Conservation (phyloP, 2,329 filamentous ascomycete genomes). For the Escovopsis weberi region DNA sequence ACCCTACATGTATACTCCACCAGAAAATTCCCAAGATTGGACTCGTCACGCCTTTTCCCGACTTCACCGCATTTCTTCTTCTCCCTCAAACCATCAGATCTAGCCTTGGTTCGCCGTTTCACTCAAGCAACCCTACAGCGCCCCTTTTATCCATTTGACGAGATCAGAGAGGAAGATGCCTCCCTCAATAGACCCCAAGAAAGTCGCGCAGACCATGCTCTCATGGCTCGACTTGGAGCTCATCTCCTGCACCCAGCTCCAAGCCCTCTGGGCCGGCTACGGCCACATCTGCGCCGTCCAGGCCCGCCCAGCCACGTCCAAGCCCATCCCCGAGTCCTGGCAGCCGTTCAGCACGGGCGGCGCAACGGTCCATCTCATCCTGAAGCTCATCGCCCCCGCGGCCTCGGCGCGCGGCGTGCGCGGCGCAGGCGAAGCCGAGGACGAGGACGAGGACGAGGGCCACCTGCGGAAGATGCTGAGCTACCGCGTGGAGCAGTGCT, state of each 20-base stretch:
- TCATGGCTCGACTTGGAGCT: slow-evolving; percentile 25
- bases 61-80: no score
- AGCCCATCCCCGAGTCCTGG: slow-evolving; percentile 6
- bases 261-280: slow-evolving; percentile 37
- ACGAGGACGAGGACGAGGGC: slow-evolving; percentile 38
- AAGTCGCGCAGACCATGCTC: slow-evolving; percentile 25
- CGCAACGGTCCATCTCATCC: slow-evolving; percentile 27
- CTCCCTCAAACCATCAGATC: no score
- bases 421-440: neutral
- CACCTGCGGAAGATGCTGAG: slow-evolving; percentile 52
- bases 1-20: no score
- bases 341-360: slow-evolving; percentile 4
- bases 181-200: slow-evolving; percentile 10
- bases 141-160: no score
- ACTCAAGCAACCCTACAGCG: no score
- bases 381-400: slow-evolving; percentile 44
- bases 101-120: no score
- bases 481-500: slow-evolving; percentile 53
- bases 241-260: slow-evolving; percentile 22
- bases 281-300: slow-evolving; percentile 41
- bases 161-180: neutral
- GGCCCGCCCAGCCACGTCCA: slow-evolving; percentile 20
- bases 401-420: no score
- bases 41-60: no score
- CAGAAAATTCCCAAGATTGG: no score